Evolutionary conservation across 495 filamentous ascomycete species (phyloP), one percentile per base, ranked within the genome.

Genomic region (Podospora anserina): DNA sequence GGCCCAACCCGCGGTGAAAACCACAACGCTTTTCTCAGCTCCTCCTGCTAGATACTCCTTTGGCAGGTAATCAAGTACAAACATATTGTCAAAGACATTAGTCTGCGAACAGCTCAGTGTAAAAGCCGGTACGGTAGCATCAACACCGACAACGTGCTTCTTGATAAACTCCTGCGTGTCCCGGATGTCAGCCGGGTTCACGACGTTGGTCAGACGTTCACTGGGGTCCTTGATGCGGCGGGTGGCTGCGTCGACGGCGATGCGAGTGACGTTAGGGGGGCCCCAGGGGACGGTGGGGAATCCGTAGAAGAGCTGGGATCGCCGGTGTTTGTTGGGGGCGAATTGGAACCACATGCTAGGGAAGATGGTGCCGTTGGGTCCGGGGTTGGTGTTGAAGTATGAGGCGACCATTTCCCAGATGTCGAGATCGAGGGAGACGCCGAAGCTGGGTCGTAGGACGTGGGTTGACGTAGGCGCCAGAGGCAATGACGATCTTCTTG

Each of bases 331-430:
- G 49, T 70, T 64, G 15, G 63, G 19, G n/a, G 68, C 68, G 20
- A 72, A 72, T 54, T 72, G 70, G 55, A 72, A 70, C 69, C 64
- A 72, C 70, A 72, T 72, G 44, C 64, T 70, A 6, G 68, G 70
- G 63, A 72, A 72, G 32, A 70, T 44, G 34, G 68, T 68, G 34
- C 70, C 68, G 28, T 59, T 68, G 23, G 64, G 70, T 19, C 70
- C 70, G 13, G 70, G 28, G 20, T 70, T 72, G 23, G 60, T 53
- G 68, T 64, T 70, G 55, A 70, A 72, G 65, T 70, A 70, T 30
- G 32, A 71, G 5, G 70, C 56, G 28, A 62, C 61, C 60, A 70
- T 70, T 26, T 72, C 70, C 70, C 70, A 72, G 60, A 72, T 72
- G 57, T 70, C 60, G 20, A 72, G 59, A 39, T 66, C 64, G 55